Base-by-base conservation (phyloP, 495 filamentous ascomycete species). In the Hypoxylon intermedium region DNA sequence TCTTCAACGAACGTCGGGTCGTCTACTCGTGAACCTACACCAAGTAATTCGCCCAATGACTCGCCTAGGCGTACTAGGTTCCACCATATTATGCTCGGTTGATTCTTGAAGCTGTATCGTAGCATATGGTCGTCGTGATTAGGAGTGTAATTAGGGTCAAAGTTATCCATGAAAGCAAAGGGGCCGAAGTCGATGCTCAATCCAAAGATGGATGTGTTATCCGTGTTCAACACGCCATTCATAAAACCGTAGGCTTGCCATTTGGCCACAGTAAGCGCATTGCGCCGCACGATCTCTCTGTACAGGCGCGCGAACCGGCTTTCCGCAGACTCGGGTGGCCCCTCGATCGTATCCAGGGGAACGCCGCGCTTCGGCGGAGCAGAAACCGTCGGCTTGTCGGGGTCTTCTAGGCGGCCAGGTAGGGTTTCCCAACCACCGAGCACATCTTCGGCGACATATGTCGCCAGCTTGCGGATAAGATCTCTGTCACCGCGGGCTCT, bases 191-290 rank as follows among this genome's bases (percentile, higher is more conserved):
- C 94, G 16, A 98, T 87, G 0, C 87, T 91, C 0, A 98, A 74
- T 5, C 94, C 94, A 30, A 87, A 87, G 47, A 98, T 82, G 3
- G 90, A 95, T 0, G 93, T 98, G 70, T 98, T 98, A 70, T 98
- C 94, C 0, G 94, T 97, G 67, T 67, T 93, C 26, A 98, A 78
- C 16, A 98, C 94, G 13, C 94, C 94, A 68, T 98, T 98, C 82
- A 93, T 97, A 75, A 98, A 98, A 9, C 89, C 94, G 74, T 96
- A 97, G 16, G 90, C 90, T 74, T 98, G 94, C 94, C 94, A 98
- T 51, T 86, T 84, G 9, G 94, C 94, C 1, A 97, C 93, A 0
- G 90, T 96, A 34, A 84, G 80, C 0, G 94, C 94, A 67, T 97
- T 98, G 40, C 89, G 83, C 1, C 90, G 87, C 12, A 85, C 85